phyloP scores from a whole-genome alignment of 129 eudicot species.

The Flaveria bidentis region DNA sequence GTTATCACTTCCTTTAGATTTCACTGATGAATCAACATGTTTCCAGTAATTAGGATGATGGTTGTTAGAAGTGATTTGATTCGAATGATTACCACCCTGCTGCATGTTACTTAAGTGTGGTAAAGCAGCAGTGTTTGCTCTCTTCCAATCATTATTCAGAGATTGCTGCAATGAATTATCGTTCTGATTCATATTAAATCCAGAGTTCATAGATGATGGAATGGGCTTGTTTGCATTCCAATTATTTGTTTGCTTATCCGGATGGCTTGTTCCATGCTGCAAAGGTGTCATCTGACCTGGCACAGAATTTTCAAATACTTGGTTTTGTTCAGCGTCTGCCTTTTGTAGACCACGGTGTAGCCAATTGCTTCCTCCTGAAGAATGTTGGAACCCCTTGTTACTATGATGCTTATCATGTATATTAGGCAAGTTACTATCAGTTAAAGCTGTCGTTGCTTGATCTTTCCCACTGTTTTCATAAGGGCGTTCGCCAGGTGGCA shows the following conservation, averaged over 20 bases:
- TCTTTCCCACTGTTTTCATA: constrained; percentile 42
- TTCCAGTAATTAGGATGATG: constrained; percentile 55
- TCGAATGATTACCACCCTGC: constrained; percentile 39
- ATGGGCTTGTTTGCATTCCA: constrained; percentile 28
- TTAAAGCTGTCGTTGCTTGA: constrained; percentile 25
- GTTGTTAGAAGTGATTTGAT: constrained; percentile 40
- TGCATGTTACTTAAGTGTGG: constrained; percentile 34
- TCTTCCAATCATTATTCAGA: constrained; percentile 43
- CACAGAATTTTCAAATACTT: constrained; percentile 36
- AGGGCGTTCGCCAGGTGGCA: constrained; percentile 36
- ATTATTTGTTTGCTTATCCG: constrained; percentile 22
- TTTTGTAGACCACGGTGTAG: constrained; percentile 44
- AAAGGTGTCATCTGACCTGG: constrained; percentile 44
- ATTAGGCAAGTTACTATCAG: constrained; percentile 33
- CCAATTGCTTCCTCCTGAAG: constrained; percentile 59
- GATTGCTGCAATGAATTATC: constrained; percentile 39
- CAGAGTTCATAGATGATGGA: constrained; percentile 41
- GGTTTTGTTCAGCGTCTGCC: constrained; percentile 43
- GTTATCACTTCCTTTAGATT: constrained; percentile 45
- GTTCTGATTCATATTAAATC: constrained; percentile 35
- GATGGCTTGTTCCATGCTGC: constrained; percentile 41
- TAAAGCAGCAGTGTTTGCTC: constrained; percentile 28
- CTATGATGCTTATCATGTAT: constrained; percentile 21
- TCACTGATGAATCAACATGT: constrained; percentile 44
- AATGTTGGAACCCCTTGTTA: constrained; percentile 37